phyloP scores from a whole-genome alignment of 1,284 basidiomycete species.

The Trametes hirsuta region DNA sequence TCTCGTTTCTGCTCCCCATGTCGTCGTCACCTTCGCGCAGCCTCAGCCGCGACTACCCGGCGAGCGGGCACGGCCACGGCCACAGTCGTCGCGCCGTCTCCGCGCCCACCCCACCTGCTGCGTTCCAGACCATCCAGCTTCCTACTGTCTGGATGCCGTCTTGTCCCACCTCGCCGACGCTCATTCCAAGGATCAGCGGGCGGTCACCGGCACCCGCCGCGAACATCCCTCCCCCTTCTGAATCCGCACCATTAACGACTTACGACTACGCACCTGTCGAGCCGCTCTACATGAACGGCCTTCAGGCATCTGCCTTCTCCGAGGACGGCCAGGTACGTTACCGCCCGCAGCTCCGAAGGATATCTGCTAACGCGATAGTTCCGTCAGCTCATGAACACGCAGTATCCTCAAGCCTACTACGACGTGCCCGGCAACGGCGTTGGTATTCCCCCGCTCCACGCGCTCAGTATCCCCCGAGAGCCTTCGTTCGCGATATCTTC shows the following conservation, averaged over 20 bases:
- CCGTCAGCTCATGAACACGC: constrained; percentile 36
- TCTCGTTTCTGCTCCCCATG: constrained; percentile 61
- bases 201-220: constrained; percentile 50
- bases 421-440: constrained; percentile 29
- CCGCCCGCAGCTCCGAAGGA: background rate
- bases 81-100: constrained; percentile 36
- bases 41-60: constrained; percentile 29
- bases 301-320: constrained; percentile 43
- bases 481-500: constrained; percentile 33
- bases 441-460: constrained; percentile 37
- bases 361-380: background rate
- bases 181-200: constrained; percentile 59
- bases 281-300: constrained; percentile 38
- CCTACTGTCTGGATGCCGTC: constrained; percentile 67
- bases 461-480: constrained; percentile 41
- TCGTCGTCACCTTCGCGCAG: constrained; percentile 37
- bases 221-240: constrained; percentile 42
- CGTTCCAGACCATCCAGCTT: constrained; percentile 60
- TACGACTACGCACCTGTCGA: constrained; percentile 37
- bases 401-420: constrained; percentile 54
- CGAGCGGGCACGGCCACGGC: constrained; percentile 18
- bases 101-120: constrained; percentile 40
- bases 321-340: constrained; percentile 27
- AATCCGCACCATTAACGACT: constrained; percentile 44
- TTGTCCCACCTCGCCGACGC: constrained; percentile 66